These are phyloP conservation scores for Apocynum venetum DNA, from an alignment of 257 asterid genomes.

Conservation along the genomic window DNA sequence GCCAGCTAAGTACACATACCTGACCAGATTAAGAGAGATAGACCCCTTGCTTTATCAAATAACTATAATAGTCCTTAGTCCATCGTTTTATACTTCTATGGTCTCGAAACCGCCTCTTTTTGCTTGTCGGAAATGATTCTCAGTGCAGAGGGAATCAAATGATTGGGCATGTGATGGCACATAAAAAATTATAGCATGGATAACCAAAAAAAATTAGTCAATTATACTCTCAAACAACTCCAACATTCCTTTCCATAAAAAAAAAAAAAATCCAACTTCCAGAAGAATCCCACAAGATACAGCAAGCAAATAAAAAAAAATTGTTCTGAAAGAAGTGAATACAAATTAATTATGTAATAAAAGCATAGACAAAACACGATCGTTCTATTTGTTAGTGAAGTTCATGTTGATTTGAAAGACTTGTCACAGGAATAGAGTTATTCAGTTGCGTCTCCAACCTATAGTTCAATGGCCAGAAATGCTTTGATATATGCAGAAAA, in stretches of 20 bases:
- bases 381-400: neutral
- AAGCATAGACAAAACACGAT: neutral
- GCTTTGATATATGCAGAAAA: too few relatives aligned
- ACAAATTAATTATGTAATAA: neutral
- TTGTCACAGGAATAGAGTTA: neutral
- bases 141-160: slow-evolving; percentile 15
- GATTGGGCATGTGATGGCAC: slow-evolving; percentile 12
- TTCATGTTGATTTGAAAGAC: neutral
- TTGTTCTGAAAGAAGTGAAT: neutral
- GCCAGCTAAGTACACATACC: slow-evolving; percentile 13
- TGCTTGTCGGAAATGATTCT: neutral
- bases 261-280: neutral
- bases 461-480: neutral
- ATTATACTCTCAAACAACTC: neutral
- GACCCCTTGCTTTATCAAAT: neutral
- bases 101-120: neutral
- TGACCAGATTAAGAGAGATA: slow-evolving; percentile 2
- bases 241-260: too few relatives aligned
- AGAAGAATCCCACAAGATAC: neutral
- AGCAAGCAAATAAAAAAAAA: too few relatives aligned
- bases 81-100: neutral
- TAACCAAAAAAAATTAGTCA: neutral
- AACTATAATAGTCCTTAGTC: neutral
- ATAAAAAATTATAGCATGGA: neutral
- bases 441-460: neutral